A percentile compares a stretch with the other conserved stretches of the same genome.
Evolutionary conservation across 2,329 filamentous ascomycete genomes (phyloP).

Genomic region (Nemania sp.): DNA sequence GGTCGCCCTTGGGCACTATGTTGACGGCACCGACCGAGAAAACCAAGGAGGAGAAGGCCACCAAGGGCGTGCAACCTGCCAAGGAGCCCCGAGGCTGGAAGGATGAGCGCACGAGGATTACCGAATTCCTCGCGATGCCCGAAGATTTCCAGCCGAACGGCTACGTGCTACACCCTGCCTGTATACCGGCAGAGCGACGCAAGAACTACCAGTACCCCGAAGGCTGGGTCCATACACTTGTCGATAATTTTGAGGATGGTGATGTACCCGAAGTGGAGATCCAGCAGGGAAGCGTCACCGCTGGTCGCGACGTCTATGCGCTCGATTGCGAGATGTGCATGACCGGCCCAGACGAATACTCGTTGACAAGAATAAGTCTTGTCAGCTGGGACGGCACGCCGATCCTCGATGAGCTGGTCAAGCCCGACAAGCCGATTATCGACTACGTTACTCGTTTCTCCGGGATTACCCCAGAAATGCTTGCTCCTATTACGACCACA

Average conservation of each 20-base stretch:
- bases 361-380: constrained; percentile 86
- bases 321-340: constrained; percentile 98
- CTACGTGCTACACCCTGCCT: constrained; percentile 80
- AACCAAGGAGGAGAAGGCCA: constrained; percentile 66
- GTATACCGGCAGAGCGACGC: constrained; percentile 65
- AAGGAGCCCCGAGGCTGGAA: constrained; percentile 69
- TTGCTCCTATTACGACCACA: constrained; percentile 81
- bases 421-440: constrained; percentile 82
- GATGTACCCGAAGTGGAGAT: constrained; percentile 71
- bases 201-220: constrained; percentile 59
- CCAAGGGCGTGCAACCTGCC: constrained; percentile 64
- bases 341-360: constrained; percentile 77
- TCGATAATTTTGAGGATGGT: constrained; percentile 69
- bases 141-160: constrained; percentile 82
- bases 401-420: constrained; percentile 88
- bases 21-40: constrained; percentile 75
- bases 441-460: constrained; percentile 93
- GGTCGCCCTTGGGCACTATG: constrained; percentile 86
- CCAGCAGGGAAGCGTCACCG: constrained; percentile 80
- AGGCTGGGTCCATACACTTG: constrained; percentile 83
- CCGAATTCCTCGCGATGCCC: constrained; percentile 72
- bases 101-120: constrained; percentile 79
- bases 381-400: constrained; percentile 83
- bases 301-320: constrained; percentile 76
- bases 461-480: constrained; percentile 86